These are phyloP conservation scores for Cercospora janseana DNA, from an alignment of 2,329 filamentous ascomycete genomes.

Conservation along the genomic window DNA sequence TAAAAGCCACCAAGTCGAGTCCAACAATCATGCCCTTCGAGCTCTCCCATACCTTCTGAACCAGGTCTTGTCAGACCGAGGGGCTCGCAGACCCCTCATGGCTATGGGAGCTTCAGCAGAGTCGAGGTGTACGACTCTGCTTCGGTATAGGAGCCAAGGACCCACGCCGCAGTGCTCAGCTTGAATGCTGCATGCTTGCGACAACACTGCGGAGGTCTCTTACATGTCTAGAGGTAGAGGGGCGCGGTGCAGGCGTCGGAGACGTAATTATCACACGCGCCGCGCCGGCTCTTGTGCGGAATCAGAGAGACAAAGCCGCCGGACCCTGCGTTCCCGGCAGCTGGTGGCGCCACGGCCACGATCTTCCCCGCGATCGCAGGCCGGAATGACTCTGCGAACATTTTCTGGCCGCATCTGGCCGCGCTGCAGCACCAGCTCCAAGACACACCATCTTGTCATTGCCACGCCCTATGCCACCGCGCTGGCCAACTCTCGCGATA, in stretches of 20 bases:
- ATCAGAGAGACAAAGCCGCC: background rate
- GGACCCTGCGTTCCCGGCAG: too few relatives aligned
- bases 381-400: conserved; percentile 5
- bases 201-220: too few relatives aligned
- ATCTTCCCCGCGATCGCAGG: conserved; percentile 8
- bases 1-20: too few relatives aligned
- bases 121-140: conserved; percentile 3
- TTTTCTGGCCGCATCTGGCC: conserved; percentile 13
- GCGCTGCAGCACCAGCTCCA: background rate
- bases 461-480: background rate
- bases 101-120: background rate
- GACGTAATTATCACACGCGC: background rate
- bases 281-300: background rate
- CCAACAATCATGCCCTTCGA: too few relatives aligned
- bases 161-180: background rate
- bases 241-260: background rate
- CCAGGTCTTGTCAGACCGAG: too few relatives aligned
- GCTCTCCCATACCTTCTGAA: too few relatives aligned
- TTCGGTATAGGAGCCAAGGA: background rate
- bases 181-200: too few relatives aligned
- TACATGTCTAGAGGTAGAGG: too few relatives aligned
- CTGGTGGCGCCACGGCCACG: too few relatives aligned
- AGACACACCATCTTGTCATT: conserved; percentile 3
- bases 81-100: conserved; percentile 1
- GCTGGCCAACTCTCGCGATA: background rate